Conservation (phyloP, 331 rosid genomes). For the Quercus tomentella region DNA sequence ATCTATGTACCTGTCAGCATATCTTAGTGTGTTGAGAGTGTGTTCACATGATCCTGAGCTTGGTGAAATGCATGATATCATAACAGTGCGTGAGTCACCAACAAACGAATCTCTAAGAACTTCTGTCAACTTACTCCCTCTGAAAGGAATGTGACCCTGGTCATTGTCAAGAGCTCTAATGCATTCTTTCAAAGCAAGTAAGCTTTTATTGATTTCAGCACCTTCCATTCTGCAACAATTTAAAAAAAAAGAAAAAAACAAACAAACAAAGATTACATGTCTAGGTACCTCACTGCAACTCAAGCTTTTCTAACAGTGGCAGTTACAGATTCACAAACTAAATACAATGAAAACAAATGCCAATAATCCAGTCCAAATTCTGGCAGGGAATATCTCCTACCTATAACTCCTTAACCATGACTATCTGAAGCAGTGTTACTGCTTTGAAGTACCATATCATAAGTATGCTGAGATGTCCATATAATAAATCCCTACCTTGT, state of each 20-base stretch:
- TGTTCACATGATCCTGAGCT: constrained; percentile 89
- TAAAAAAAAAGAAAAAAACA: neutral
- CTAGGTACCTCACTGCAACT: neutral
- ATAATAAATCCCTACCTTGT: constrained; percentile 47
- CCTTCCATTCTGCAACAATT: constrained; percentile 69
- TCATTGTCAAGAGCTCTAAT: constrained; percentile 78
- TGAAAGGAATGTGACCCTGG: constrained; percentile 88
- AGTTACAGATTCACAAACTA: neutral
- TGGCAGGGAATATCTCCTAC: constrained; percentile 10
- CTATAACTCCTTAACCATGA: neutral
- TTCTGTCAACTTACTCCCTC: constrained; percentile 91
- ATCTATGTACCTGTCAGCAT: constrained; percentile 68
- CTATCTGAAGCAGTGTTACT: neutral
- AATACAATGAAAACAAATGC: neutral
- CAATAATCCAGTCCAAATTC: neutral
- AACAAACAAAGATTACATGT: neutral
- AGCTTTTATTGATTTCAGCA: constrained; percentile 86
- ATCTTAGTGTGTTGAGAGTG: constrained; percentile 83
- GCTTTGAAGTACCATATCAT: neutral
- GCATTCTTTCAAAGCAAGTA: constrained; percentile 80
- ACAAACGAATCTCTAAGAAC: constrained; percentile 85
- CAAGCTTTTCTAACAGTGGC: neutral
- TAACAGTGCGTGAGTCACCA: constrained; percentile 78
- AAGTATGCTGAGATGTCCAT: constrained; percentile 1
- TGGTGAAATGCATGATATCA: constrained; percentile 93